Conservation (phyloP, 768 basidiomycete species). For the Lactarius sanguifluus region DNA sequence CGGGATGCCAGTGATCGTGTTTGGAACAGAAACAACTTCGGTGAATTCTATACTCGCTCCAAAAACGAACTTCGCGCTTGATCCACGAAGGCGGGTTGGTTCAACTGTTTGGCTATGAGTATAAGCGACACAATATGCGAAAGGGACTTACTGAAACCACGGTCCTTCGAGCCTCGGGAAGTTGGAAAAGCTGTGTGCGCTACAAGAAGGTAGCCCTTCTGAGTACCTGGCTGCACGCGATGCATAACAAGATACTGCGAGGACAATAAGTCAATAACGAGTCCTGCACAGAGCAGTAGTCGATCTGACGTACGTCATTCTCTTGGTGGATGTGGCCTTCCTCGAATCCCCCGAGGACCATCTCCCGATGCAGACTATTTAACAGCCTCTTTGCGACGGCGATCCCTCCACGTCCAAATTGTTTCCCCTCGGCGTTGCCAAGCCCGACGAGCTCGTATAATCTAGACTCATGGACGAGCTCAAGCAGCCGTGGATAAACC, state of each 20-base stretch:
- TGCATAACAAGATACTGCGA: constrained; percentile 88
- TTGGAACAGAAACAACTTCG: constrained; percentile 52
- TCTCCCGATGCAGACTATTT: constrained; percentile 88
- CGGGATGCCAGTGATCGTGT: constrained; percentile 68
- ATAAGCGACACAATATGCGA: background rate
- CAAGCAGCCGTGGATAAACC: constrained; percentile 89
- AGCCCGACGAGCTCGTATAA: constrained; percentile 69
- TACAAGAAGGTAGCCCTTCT: constrained; percentile 89
- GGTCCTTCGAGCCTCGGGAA: constrained; percentile 72
- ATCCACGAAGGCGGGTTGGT: constrained; percentile 80
- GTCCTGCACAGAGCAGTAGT: background rate
- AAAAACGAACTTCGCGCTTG: constrained; percentile 74
- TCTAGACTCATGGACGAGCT: constrained; percentile 83
- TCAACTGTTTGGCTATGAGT: constrained; percentile 51
- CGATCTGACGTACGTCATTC: constrained; percentile 62
- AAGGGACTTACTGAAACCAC: constrained; percentile 66
- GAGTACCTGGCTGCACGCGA: constrained; percentile 85
- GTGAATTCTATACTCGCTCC: constrained; percentile 73
- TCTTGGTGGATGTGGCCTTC: constrained; percentile 98
- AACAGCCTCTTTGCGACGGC: constrained; percentile 58
- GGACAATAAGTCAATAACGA: background rate
- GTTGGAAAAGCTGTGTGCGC: constrained; percentile 81
- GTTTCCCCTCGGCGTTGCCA: constrained; percentile 29
- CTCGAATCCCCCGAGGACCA: constrained; percentile 80
- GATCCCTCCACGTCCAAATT: constrained; percentile 35